phyloP scores from a whole-genome alignment of 352 stramenopile genomes.

The Globisporangium cederbergense region DNA sequence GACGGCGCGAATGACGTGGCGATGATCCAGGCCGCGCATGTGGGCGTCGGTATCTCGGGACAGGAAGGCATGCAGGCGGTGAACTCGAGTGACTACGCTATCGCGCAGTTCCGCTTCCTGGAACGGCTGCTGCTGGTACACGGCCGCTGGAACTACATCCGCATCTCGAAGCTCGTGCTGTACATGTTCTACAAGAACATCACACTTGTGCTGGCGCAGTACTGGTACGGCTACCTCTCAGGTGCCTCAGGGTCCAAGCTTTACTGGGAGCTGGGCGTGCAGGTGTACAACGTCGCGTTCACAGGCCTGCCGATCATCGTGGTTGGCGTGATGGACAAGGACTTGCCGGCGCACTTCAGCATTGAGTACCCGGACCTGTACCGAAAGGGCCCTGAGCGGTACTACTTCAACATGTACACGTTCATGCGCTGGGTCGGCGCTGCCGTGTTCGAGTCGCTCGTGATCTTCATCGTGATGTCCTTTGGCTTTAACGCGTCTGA shows the following conservation, averaged over 20 bases:
- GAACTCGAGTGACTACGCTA: conserved; percentile 93
- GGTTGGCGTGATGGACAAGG: conserved; percentile 80
- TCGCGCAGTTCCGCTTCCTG: conserved; percentile 93
- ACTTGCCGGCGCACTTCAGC: conserved; percentile 71
- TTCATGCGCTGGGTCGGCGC: conserved; percentile 78
- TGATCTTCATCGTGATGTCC: conserved; percentile 80
- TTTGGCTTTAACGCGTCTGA: conserved; percentile 75
- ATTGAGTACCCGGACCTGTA: conserved; percentile 80
- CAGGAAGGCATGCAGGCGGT: conserved; percentile 94
- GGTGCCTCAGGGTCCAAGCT: conserved; percentile 89
- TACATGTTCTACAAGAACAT: conserved; percentile 97
- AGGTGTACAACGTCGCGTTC: conserved; percentile 95
- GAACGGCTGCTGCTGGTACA: conserved; percentile 89
- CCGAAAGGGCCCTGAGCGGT: conserved; percentile 51
- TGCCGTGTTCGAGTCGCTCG: conserved; percentile 71
- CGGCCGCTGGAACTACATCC: conserved; percentile 90
- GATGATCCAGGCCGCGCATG: conserved; percentile 93
- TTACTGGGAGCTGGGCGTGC: conserved; percentile 82
- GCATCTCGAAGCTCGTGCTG: conserved; percentile 87
- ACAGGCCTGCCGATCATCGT: conserved; percentile 91
- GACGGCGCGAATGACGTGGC: conserved; percentile 95
- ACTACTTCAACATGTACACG: conserved; percentile 79
- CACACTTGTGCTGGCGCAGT: conserved; percentile 86
- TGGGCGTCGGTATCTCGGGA: conserved; percentile 92
- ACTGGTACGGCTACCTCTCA: conserved; percentile 91